A percentile compares a stretch with the other conserved stretches of the same genome.
These are phyloP conservation scores for Phytophthora uliginosa DNA, from an alignment of 352 stramenopile genomes.

Conservation along the genomic window DNA sequence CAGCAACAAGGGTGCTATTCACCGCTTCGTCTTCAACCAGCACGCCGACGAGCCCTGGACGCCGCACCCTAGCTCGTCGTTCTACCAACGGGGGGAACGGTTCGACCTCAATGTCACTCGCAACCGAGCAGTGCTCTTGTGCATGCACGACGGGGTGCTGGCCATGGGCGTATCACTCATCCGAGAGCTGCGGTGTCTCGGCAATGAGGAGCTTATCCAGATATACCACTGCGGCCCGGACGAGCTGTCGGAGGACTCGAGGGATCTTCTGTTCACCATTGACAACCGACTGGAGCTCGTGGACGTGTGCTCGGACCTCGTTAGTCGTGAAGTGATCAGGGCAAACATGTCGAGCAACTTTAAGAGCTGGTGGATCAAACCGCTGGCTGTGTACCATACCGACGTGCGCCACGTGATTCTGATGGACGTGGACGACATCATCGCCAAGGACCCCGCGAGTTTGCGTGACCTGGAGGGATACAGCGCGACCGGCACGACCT, in stretches of 20 bases:
- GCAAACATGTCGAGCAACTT: conserved; percentile 42
- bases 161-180: conserved; percentile 65
- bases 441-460: conserved; percentile 37
- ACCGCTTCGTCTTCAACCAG: conserved; percentile 20
- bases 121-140: conserved; percentile 43
- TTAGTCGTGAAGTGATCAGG: conserved; percentile 25
- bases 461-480: conserved; percentile 46
- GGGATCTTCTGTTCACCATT: conserved; percentile 42
- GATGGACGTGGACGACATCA: conserved; percentile 32
- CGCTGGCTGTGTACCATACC: conserved; percentile 30
- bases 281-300: conserved; percentile 65
- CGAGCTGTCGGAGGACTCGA: conserved; percentile 48
- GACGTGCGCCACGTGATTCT: conserved; percentile 27
- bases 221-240: conserved; percentile 34
- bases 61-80: conserved; percentile 19
- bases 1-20: conserved; percentile 12
- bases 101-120: conserved; percentile 34
- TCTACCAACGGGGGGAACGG: conserved; percentile 21
- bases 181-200: conserved; percentile 49
- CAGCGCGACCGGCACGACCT: conserved; percentile 53
- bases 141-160: conserved; percentile 50
- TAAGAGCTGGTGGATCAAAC: conserved; percentile 53
- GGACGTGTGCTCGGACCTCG: conserved; percentile 60
- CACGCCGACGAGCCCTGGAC: conserved; percentile 8
- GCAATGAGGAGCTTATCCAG: conserved; percentile 42